Conservation (phyloP, 2,329 filamentous ascomycete genomes). For the Cytospora schulzeri region DNA sequence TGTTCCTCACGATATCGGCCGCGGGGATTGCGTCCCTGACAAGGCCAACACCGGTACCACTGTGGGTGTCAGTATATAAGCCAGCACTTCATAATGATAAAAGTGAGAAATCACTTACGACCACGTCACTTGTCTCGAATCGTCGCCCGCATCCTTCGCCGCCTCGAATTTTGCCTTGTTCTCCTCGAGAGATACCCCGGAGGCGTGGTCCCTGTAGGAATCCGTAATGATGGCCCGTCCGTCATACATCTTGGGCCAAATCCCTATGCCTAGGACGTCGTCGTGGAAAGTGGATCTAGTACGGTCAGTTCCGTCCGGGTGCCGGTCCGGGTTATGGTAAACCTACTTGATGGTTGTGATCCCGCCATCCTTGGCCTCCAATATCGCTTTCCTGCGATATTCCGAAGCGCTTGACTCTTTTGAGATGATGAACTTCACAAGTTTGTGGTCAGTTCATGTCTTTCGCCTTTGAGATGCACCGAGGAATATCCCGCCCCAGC, state of each 20-base stretch:
- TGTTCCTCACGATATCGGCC: slow-evolving; percentile 47
- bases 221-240: slow-evolving; percentile 45
- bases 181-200: slow-evolving; percentile 45
- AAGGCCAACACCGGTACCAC: slow-evolving; percentile 48
- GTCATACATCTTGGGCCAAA: slow-evolving; percentile 49
- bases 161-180: slow-evolving; percentile 43
- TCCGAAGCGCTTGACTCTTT: slow-evolving; percentile 47
- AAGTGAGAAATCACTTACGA: slow-evolving; percentile 30
- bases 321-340: too few species aligned
- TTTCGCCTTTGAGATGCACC: not conserved
- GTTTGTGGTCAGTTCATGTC: slow-evolving; percentile 4
- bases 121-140: slow-evolving; percentile 42
- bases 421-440: slow-evolving; percentile 45
- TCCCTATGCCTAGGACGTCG: slow-evolving; percentile 39
- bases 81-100: too few species aligned
- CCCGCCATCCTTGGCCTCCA: slow-evolving; percentile 47
- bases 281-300: slow-evolving; percentile 45
- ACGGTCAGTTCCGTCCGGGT: not conserved
- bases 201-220: slow-evolving; percentile 44
- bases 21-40: slow-evolving; percentile 45
- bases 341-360: slow-evolving; percentile 48
- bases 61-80: slow-evolving; percentile 19
- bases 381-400: slow-evolving; percentile 43
- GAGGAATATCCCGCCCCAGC: not conserved
- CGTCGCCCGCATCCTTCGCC: slow-evolving; percentile 38